Evolutionary conservation across 2,329 filamentous ascomycete genomes (phyloP), one percentile per base, ranked within the genome.

Genomic region (Cordyceps militaris): DNA sequence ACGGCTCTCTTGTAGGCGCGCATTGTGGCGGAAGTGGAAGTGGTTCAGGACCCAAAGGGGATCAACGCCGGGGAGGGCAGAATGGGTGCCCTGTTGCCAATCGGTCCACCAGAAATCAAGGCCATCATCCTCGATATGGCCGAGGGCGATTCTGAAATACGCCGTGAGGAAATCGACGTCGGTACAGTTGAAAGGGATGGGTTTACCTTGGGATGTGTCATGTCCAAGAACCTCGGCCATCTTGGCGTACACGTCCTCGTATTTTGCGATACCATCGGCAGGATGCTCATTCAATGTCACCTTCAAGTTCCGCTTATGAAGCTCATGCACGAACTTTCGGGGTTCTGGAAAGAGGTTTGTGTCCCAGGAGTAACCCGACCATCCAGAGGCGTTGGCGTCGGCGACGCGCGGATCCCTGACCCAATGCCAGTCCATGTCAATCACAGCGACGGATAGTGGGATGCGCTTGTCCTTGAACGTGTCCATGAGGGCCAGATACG

Each of bases 371-470:
- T 86, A 86, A 1, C 83, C 83, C 4, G 68, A 69, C 68, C 68
- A 72, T 0, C 70, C 58, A 4, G 47, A 47, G 1, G 52, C 36
- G 4, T 34, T 81, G n/a, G 75, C 74, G 55, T 72, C 67, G 11
- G 67, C 69, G n/a, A 76, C 71, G n/a, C 66, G 66, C 7, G 74
- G 68, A 11, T 78, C 76, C 1, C 75, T 66, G 1, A 84, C 81
- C 44, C 78, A 66, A 67, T 86, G 84, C 84, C 83, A 86, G 65
- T 86, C 84, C 83, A 86, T 86, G 63, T 87, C 84, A 3, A 86
- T 67, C 0, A 86, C 81, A 2, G 77, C 82, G 6, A 85, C 81
- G 5, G 76, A 80, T 38, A 86, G 69, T 0, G 84, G 84, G 7
- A 86, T 76, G 0, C 73, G 67, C 24, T 79, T 69, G 9, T 69